Evolutionary conservation across 192 early-diverging fungal species (phyloP), one percentile per base, ranked within the genome.

Genomic region (Backusella morwellensis): DNA sequence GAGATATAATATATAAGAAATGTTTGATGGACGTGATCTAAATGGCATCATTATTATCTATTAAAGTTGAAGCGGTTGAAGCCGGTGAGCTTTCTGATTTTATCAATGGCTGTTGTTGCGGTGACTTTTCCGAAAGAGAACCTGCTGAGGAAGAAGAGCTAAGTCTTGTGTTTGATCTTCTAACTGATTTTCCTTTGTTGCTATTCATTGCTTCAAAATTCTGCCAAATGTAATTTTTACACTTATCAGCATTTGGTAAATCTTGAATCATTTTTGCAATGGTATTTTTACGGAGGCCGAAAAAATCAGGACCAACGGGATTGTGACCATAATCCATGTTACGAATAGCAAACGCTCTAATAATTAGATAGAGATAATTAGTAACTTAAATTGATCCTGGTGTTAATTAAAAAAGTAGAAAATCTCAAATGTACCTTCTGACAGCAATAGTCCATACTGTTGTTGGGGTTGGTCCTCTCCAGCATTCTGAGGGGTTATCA

Each of bases 201-300:
- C 36, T 63, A 36, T 52, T 75, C 50, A 74, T 79, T 3, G 73
- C 88, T 35, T 91, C 90, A 78, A 92, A 94, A 40, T 86, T 75
- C 70, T 93, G 92, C 83, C 85, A 85, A 26, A 90, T 83, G 75
- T 96, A 98, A 67, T 90, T 88, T 63, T 88, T 85, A 85, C 95
- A 97, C 68, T 85, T 85, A 1, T 89, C 85, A 11, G 90, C 94
- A 50, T 91, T 90, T 1, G 95, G 95, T 42, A 98, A 81, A 73
- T 95, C 95, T 81, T 98, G 97, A 47, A 98, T 94, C 89, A 95
- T 91, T 77, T 92, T 94, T 21, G 89, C 87, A 68, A 98, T 93
- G 6, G 94, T 96, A 9, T 92, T 92, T 70, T 95, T 90, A 17
- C 94, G 89, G 54, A 98, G 92, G 1, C 97, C 97, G 87, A 95